phyloP scores from a whole-genome alignment of 2,329 filamentous ascomycete species.

The Furcasterigmium furcatum region DNA sequence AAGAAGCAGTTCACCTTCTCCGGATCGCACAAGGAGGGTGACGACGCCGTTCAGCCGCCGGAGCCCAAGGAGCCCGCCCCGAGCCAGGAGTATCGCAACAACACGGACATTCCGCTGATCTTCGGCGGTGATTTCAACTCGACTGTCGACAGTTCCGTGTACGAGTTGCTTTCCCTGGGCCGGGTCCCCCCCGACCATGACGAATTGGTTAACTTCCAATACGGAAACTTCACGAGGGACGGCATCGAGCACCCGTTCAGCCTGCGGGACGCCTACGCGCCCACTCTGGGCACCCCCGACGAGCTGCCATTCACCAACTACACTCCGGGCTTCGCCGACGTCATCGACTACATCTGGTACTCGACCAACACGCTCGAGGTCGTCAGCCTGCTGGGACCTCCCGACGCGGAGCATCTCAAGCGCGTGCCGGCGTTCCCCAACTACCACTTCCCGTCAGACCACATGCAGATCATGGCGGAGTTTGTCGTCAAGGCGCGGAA shows the following conservation, averaged over 20 bases:
- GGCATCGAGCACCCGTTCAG: conserved; percentile 95
- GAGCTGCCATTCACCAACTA: conserved; percentile 96
- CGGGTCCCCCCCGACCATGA: conserved; percentile 73
- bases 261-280: conserved; percentile 83
- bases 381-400: conserved; percentile 78
- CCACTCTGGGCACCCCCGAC: conserved; percentile 76
- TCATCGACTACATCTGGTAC: conserved; percentile 98
- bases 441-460: conserved; percentile 91
- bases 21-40: conserved; percentile 32
- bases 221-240: conserved; percentile 88
- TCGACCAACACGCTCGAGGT: conserved; percentile 86
- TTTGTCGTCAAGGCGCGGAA: conserved; percentile 87
- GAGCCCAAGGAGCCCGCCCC: conserved; percentile 66
- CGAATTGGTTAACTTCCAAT: conserved; percentile 77
- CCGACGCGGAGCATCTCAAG: conserved; percentile 81
- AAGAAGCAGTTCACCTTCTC: conserved; percentile 58
- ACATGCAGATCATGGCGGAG: conserved; percentile 84
- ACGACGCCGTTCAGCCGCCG: conserved; percentile 46
- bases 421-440: conserved; percentile 89
- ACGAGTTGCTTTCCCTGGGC: conserved; percentile 82
- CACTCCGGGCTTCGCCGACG: conserved; percentile 85
- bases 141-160: conserved; percentile 79
- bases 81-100: conserved; percentile 81
- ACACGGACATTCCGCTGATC: conserved; percentile 84
- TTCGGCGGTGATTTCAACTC: conserved; percentile 98